phyloP scores from a whole-genome alignment of 2,329 filamentous ascomycete species.

The Lizonia empirigonia region DNA sequence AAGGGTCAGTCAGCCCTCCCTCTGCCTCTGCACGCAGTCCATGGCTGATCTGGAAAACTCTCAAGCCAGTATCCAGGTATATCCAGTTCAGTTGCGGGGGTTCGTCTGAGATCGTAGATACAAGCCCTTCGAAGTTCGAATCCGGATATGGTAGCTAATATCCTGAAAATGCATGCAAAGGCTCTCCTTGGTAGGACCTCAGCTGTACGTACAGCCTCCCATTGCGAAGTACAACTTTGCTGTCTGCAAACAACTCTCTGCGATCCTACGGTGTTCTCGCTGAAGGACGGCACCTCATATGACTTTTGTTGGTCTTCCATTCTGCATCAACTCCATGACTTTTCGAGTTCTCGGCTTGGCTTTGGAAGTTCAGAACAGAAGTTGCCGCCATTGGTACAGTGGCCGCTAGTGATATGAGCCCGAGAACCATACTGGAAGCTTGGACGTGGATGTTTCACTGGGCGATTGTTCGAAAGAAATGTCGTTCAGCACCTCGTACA shows the following conservation, averaged over 20 bases:
- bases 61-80: constrained; percentile 64
- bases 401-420: constrained; percentile 19
- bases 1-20: constrained; percentile 50
- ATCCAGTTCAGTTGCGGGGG: constrained; percentile 72
- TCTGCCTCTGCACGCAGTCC: constrained; percentile 68
- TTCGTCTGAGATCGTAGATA: constrained; percentile 54
- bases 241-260: constrained; percentile 23
- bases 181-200: constrained; percentile 22
- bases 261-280: constrained; percentile 24
- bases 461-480: background rate
- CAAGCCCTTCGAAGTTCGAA: constrained; percentile 52
- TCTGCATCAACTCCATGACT: constrained; percentile 20
- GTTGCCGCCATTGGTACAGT: constrained; percentile 28
- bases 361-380: constrained; percentile 27
- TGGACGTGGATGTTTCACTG: background rate
- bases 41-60: constrained; percentile 43
- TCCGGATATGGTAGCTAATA: constrained; percentile 57
- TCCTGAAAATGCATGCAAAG: constrained; percentile 53
- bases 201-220: constrained; percentile 29
- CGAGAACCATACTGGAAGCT: constrained; percentile 7
- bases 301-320: constrained; percentile 30
- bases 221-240: constrained; percentile 23
- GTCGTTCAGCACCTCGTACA: background rate
- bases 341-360: constrained; percentile 26
- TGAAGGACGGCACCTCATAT: constrained; percentile 27